phyloP scores from a whole-genome alignment of 2,329 filamentous ascomycete genomes.

The Colletotrichum cuscutae region DNA sequence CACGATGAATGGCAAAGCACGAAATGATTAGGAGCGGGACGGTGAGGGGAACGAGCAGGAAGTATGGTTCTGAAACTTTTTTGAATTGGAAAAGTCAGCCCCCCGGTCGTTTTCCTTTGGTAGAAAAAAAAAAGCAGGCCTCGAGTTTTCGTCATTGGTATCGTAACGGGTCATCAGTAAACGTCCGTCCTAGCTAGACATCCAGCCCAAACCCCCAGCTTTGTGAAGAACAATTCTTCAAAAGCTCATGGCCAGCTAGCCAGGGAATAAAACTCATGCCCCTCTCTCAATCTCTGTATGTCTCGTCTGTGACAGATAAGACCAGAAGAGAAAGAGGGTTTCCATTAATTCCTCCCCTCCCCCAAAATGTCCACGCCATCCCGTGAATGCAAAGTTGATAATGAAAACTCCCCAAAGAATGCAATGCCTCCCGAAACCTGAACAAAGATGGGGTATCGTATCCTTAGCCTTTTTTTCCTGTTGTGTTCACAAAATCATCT shows the following conservation, averaged over 20 bases:
- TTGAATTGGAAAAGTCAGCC: not conserved
- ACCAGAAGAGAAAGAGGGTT: not conserved
- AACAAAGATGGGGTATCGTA: not conserved
- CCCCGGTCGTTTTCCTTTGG: not conserved
- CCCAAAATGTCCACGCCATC: not conserved
- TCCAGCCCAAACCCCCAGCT: not conserved
- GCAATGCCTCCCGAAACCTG: not conserved
- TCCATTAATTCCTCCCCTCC: not conserved
- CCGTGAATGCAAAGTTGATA: not conserved
- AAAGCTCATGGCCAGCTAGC: not conserved
- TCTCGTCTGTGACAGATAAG: not conserved
- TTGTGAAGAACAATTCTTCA: not conserved
- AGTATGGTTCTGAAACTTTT: not conserved
- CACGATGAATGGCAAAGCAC: no score
- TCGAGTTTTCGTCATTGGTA: conserved; percentile 23
- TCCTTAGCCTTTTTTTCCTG: not conserved
- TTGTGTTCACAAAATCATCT: not conserved
- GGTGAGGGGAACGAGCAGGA: no score
- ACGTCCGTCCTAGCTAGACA: not conserved
- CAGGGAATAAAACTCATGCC: not conserved
- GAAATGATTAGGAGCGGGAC: no score
- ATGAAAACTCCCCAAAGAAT: not conserved
- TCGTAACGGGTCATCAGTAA: conserved; percentile 25
- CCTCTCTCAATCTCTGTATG: not conserved
- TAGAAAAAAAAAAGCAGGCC: not conserved